Evolutionary conservation across 1,284 basidiomycete species (phyloP), one percentile per base, ranked within the genome.

Genomic region (Pisolithus thermaeus): DNA sequence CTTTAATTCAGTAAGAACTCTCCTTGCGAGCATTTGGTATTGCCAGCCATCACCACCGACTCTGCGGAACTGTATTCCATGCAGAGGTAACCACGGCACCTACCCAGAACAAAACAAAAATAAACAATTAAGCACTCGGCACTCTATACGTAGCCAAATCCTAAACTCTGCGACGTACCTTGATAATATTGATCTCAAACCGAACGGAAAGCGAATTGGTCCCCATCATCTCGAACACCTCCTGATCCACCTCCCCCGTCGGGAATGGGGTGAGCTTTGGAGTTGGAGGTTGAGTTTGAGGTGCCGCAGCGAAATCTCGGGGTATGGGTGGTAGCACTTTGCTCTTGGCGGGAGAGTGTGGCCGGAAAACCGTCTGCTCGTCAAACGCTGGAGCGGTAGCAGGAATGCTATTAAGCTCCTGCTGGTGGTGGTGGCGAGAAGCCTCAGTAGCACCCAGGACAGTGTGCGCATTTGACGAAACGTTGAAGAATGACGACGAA

Each of bases 1-100:
- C 74, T 96, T 94, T 70, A 97, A 80, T 70, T 97, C 94, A 52
- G 91, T 90, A 60, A 97, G 70, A 41, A 97, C 92, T 53, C 94
- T 79, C 63, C 92, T 83, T n/a, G 94, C 95, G 46, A 98, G 79
- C 88, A 93, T 94, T 67, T 94, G 90, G 68, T 97, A 97, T 71
- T 97, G 93, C 95, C 94, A 97, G 2, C 92, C 92, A 60, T 97
- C 93, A 3, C 95, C 95, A 42, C 90, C 84, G 0, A 90, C 82
- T 52, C 96, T 79, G 50, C 95, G 84, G 76, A 99, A 99, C 66
- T 98, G 96, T 52, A 99, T 87, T 1, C 96, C 96, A 65, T 97
- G 92, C 30, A 99, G 75, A 1, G 95, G 92, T 52, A 99, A 70
- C 78, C 89, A 90, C 30, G 96, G 96, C 18, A 97, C 90, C 90